Percentiles rank a stretch among this genome's conserved stretches.
phyloP scores from a whole-genome alignment of 1,284 basidiomycete species.

The Stereum hirsutum region DNA sequence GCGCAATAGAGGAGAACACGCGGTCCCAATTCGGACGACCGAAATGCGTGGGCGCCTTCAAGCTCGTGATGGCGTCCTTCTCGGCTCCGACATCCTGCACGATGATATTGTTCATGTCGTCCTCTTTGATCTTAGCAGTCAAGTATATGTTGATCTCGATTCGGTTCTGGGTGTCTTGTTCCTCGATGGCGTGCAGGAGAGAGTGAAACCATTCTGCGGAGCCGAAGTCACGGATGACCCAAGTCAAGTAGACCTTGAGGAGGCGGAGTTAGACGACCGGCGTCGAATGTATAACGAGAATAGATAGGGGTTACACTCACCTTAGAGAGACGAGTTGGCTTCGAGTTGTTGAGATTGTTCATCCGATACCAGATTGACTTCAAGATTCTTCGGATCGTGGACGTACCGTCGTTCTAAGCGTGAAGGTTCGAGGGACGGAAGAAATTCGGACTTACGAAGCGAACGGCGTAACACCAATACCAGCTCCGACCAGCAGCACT shows the following conservation, averaged over 20 bases:
- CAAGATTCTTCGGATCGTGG: constrained; percentile 45
- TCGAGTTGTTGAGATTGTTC: constrained; percentile 69
- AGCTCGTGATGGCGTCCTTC: constrained; percentile 77
- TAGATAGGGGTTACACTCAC: constrained; percentile 8
- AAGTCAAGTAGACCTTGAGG: constrained; percentile 59
- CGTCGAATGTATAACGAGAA: not conserved
- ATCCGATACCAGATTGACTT: constrained; percentile 94
- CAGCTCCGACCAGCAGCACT: constrained; percentile 76
- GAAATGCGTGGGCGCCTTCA: constrained; percentile 88
- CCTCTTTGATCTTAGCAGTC: constrained; percentile 80
- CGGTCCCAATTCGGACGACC: constrained; percentile 90
- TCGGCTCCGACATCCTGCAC: constrained; percentile 85
- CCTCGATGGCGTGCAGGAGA: constrained; percentile 85
- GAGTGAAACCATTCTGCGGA: constrained; percentile 90
- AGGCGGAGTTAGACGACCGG: constrained; percentile 18
- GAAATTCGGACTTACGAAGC: constrained; percentile 52
- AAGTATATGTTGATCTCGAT: constrained; percentile 92
- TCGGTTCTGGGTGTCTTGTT: constrained; percentile 73
- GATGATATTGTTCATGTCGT: constrained; percentile 85
- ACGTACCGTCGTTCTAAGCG: constrained; percentile 8
- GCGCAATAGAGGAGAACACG: constrained; percentile 66
- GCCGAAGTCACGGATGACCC: constrained; percentile 86
- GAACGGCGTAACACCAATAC: constrained; percentile 91
- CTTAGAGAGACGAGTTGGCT: constrained; percentile 71
- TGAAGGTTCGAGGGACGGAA: not conserved